Evolutionary conservation across 2,329 filamentous ascomycete genomes (phyloP).

Genomic region (Pseudohalonectria lignicola): DNA sequence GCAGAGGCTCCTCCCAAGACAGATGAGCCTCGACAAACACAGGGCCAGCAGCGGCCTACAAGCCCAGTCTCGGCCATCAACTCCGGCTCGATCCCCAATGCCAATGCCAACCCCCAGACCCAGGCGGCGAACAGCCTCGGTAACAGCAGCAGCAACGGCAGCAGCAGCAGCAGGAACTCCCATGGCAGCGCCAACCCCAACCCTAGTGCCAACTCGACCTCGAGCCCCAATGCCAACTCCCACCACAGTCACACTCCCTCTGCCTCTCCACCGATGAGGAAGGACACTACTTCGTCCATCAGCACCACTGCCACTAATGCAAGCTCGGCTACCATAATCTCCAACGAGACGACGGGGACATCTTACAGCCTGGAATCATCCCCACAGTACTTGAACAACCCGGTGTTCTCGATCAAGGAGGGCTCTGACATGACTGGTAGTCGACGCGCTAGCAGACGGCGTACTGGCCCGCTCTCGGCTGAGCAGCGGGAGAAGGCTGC

Average conservation of each 20-base stretch:
- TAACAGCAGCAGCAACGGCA: conserved; percentile 10
- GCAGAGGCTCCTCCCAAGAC: conserved; percentile 17
- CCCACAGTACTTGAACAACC: conserved; percentile 32
- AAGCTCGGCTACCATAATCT: conserved; percentile 23
- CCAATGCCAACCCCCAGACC: conserved; percentile 5
- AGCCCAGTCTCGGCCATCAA: conserved; percentile 5
- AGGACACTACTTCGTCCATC: conserved; percentile 42
- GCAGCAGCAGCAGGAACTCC: too few relatives aligned
- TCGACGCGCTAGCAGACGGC: conserved; percentile 44
- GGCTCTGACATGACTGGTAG: conserved; percentile 40
- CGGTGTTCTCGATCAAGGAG: conserved; percentile 45
- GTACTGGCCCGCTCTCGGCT: conserved; percentile 47
- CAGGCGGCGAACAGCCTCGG: too few relatives aligned
- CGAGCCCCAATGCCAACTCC: background rate
- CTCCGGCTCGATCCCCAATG: too few relatives aligned
- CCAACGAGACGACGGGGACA: conserved; percentile 36
- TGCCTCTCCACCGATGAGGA: conserved; percentile 22
- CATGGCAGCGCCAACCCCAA: too few relatives aligned
- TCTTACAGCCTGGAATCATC: conserved; percentile 43
- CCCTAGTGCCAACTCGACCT: too few relatives aligned
- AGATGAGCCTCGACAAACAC: conserved; percentile 9
- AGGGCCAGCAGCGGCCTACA: conserved; percentile 10
- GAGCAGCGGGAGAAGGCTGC: conserved; percentile 48
- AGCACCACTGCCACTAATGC: conserved; percentile 37
- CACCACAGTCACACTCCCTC: conserved; percentile 13